phyloP scores from a whole-genome alignment of 306 rosid species.

The Acacia crassicarpa region DNA sequence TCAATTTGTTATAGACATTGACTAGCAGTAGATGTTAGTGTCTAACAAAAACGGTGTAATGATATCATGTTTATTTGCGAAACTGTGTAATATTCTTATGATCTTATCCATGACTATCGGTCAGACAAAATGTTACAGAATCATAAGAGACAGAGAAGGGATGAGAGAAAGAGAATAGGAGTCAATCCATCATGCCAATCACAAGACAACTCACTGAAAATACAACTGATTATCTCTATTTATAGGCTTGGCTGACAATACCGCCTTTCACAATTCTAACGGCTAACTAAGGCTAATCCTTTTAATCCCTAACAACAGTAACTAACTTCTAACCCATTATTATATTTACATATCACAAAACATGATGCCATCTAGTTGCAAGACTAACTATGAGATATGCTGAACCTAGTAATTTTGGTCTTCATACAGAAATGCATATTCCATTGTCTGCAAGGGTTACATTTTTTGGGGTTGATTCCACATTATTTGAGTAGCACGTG shows the following conservation, averaged over 20 bases:
- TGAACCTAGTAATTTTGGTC: conserved; percentile 3
- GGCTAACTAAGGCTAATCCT: no score
- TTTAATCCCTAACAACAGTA: no score
- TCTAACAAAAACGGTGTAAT: background rate
- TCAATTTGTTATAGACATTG: conserved; percentile 21
- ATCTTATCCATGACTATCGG: background rate
- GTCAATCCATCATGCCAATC: no score
- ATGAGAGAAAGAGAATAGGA: no score
- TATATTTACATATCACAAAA: no score
- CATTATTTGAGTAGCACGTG: background rate
- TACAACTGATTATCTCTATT: no score
- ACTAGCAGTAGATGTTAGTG: conserved; percentile 18
- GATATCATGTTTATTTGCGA: conserved; percentile 21
- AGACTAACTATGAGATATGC: background rate
- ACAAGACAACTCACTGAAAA: no score
- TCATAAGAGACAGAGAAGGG: no score
- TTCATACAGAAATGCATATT: background rate
- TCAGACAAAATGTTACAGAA: background rate
- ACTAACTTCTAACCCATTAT: no score
- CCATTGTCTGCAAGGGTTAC: conserved; percentile 6
- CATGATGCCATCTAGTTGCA: background rate
- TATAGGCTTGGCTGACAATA: no score
- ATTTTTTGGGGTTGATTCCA: background rate
- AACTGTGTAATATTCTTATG: conserved; percentile 1
- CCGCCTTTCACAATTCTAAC: no score